A percentile compares a stretch with the other conserved stretches of the same genome.
Conservation (phyloP, 257 asterid species). For the Nicotiana paniculata region DNA sequence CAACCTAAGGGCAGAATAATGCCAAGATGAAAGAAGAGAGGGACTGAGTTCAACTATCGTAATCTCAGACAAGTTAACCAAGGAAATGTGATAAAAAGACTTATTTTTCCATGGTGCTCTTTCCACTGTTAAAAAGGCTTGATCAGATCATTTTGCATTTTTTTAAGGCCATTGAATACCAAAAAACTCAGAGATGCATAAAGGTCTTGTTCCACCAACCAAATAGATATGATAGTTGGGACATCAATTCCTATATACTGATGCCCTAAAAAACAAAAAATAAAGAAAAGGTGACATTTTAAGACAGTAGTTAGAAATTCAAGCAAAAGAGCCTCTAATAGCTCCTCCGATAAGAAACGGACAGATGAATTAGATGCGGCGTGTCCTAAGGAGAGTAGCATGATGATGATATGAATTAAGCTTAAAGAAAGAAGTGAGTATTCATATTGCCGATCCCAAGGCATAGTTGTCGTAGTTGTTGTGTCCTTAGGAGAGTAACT, state of each 20-base stretch:
- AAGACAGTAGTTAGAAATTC: neutral
- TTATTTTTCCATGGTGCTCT: neutral
- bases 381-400: neutral
- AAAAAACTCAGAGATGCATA: neutral
- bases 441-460: no score
- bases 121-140: neutral
- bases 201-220: neutral
- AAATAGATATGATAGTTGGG: neutral
- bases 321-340: neutral
- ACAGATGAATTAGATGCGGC: neutral
- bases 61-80: neutral
- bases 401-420: no score
- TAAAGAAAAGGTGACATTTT: neutral
- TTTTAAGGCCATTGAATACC: neutral
- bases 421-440: no score
- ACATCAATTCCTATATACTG: neutral
- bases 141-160: neutral
- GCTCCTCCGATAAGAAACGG: neutral
- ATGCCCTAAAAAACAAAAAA: neutral
- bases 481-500: neutral
- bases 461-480: no score
- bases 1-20: neutral
- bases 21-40: neutral
- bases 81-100: neutral
- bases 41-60: neutral